phyloP scores from a whole-genome alignment of 495 filamentous ascomycete genomes.

The Sphaerosporella brunnea region DNA sequence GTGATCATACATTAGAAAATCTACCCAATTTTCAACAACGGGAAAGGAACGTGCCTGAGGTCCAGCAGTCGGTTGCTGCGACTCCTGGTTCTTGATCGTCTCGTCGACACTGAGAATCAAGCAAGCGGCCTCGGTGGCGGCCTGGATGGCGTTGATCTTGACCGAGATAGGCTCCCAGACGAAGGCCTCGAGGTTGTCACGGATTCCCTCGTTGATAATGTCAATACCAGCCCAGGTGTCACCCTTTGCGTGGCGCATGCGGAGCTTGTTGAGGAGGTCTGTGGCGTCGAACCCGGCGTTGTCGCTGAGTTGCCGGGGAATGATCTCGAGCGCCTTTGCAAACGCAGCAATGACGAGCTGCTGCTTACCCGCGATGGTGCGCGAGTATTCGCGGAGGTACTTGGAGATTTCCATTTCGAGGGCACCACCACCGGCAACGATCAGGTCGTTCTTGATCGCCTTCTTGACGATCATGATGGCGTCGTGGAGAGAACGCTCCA shows the following conservation, averaged over 20 bases:
- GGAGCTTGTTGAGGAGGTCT: slow-evolving; percentile 84
- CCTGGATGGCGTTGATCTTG: slow-evolving; percentile 94
- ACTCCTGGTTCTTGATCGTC: slow-evolving; percentile 94
- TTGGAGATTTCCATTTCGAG: slow-evolving; percentile 92
- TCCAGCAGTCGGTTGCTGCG: slow-evolving; percentile 53
- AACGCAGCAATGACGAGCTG: slow-evolving; percentile 95
- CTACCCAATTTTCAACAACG: neutral
- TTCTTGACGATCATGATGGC: slow-evolving; percentile 99
- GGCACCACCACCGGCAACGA: slow-evolving; percentile 89
- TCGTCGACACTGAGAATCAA: slow-evolving; percentile 92
- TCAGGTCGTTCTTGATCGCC: slow-evolving; percentile 76
- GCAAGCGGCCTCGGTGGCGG: slow-evolving; percentile 85
- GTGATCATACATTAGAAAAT: slow-evolving; percentile 19
- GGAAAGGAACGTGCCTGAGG: slow-evolving; percentile 26
- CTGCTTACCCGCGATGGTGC: slow-evolving; percentile 83
- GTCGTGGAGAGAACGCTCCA: slow-evolving; percentile 90
- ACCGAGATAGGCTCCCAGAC: slow-evolving; percentile 94
- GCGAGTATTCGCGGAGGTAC: slow-evolving; percentile 77
- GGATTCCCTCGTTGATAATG: slow-evolving; percentile 76
- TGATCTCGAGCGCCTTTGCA: slow-evolving; percentile 90
- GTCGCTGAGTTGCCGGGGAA: slow-evolving; percentile 91
- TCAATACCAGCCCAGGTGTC: slow-evolving; percentile 91
- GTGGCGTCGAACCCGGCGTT: slow-evolving; percentile 97
- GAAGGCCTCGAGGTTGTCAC: slow-evolving; percentile 81
- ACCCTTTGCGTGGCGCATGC: slow-evolving; percentile 83